phyloP scores from a whole-genome alignment of 345 rosid genomes.

The Corymbia maculata region DNA sequence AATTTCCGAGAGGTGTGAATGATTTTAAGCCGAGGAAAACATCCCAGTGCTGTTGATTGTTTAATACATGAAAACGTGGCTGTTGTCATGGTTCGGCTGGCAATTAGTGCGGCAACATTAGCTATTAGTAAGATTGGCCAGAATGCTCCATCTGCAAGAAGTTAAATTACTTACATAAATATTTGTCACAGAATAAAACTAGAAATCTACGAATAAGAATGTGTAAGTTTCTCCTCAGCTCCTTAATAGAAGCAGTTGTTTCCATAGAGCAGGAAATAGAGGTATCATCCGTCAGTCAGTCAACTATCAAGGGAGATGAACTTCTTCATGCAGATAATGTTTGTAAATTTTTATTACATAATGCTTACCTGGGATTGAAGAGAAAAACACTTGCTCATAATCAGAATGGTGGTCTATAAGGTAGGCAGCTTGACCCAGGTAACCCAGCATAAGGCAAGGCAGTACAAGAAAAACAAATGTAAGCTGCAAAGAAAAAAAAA shows the following conservation, averaged over 20 bases:
- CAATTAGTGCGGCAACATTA: constrained; percentile 88
- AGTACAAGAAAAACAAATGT: constrained; percentile 90
- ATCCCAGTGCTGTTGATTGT: constrained; percentile 93
- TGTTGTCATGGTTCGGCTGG: constrained; percentile 98
- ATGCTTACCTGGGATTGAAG: constrained; percentile 84
- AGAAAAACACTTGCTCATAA: constrained; percentile 69
- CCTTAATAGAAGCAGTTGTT: neutral
- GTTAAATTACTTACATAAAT: neutral
- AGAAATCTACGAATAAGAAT: neutral
- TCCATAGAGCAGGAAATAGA: neutral
- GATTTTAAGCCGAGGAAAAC: constrained; percentile 97
- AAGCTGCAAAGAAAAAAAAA: constrained; percentile 68
- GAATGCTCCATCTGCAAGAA: constrained; percentile 60
- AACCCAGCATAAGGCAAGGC: constrained; percentile 95
- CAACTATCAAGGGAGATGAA: neutral
- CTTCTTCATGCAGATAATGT: neutral
- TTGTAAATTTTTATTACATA: neutral
- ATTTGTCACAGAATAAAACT: neutral
- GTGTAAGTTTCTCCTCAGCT: neutral
- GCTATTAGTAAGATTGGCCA: constrained; percentile 90
- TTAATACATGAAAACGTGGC: constrained; percentile 99
- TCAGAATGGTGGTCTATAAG: constrained; percentile 52
- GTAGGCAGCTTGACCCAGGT: constrained; percentile 99
- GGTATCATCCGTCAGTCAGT: neutral
- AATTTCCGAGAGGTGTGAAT: constrained; percentile 96